Conservation (phyloP, 2,329 filamentous ascomycete genomes). For the Zarea fungicola region DNA sequence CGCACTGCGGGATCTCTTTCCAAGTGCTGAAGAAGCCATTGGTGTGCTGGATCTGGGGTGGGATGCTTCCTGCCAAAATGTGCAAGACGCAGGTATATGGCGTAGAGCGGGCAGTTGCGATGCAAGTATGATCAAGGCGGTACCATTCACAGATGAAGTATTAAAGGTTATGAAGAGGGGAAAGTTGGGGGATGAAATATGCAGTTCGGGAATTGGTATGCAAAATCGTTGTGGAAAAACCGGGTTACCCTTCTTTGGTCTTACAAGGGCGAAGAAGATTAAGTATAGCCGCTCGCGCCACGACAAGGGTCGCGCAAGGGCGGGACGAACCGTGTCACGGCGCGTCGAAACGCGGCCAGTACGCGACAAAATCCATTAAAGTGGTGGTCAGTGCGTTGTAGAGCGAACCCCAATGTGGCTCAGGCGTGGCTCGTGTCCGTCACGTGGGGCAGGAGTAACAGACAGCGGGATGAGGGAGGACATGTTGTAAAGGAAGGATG, state of each 20-base stretch:
- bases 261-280: conserved; percentile 2
- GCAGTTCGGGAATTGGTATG: not conserved
- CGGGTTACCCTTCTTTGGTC: not conserved
- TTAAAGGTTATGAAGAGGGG: not conserved
- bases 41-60: conserved; percentile 2
- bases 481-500: not conserved
- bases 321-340: conserved; percentile 12
- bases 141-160: no score
- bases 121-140: no score
- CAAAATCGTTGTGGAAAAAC: not conserved
- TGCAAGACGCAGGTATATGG: no score
- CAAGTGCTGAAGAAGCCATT: conserved; percentile 21
- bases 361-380: conserved; percentile 27
- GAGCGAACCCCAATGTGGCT: not conserved
- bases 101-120: no score
- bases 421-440: not conserved
- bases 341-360: conserved; percentile 28
- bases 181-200: not conserved
- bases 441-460: not conserved
- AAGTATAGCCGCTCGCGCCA: conserved; percentile 20
- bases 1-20: conserved; percentile 20
- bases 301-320: conserved; percentile 11
- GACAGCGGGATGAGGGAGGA: not conserved
- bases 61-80: conserved; percentile 10
- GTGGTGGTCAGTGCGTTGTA: conserved; percentile 20